Evolutionary conservation across 2,329 filamentous ascomycete genomes (phyloP), one percentile per base, ranked within the genome.

Genomic region (Chaetomiaceae sp.): DNA sequence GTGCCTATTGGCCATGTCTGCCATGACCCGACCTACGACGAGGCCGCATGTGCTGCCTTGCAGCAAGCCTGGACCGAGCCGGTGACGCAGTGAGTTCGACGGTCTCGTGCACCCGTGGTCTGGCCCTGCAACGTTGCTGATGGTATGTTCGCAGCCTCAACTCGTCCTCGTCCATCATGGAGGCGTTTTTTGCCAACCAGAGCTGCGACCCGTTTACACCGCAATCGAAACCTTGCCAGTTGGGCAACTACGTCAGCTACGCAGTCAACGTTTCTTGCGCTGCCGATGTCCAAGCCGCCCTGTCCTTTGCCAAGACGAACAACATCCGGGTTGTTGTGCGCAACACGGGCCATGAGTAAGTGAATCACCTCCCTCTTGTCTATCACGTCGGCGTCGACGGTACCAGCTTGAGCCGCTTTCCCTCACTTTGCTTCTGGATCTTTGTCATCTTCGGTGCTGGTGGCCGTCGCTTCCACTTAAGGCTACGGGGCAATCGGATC

Each of bases 161-260:
- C 6, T 30, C 44, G 12, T 38, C 45, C 6, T 42, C 41, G 33
- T 62, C 59, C n/a, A 45, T 57, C 22, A 65, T 68, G 65, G 58
- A 64, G 6, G 50, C 62, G 2, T 61, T 60, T 40, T 68, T 65
- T 43, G 60, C 66, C 47, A 68, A 68, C 44, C 57, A 61, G 48
- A 66, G 61, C 55, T 69, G 67, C 34, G 65, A 67, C 48, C 64
- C 66, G 11, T 66, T 67, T 48, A 51, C 47, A 19, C 18, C 44
- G 2, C n/a, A 10, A 15, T 38, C 41, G 58, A 44, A 67, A 2
- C 66, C 63, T 12, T 74, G 73, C 51, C 56, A 61, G 2, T 47
- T 74, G 0, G 72, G 72, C 26, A 70, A 66, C 51, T 73, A 72
- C 45, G 61, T 68, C 14, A 53, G 51, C 11, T 70, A 70, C 42